These are phyloP conservation scores for Aspergillus olivimuriae DNA, from an alignment of 495 filamentous ascomycete genomes.

Conservation along the genomic window DNA sequence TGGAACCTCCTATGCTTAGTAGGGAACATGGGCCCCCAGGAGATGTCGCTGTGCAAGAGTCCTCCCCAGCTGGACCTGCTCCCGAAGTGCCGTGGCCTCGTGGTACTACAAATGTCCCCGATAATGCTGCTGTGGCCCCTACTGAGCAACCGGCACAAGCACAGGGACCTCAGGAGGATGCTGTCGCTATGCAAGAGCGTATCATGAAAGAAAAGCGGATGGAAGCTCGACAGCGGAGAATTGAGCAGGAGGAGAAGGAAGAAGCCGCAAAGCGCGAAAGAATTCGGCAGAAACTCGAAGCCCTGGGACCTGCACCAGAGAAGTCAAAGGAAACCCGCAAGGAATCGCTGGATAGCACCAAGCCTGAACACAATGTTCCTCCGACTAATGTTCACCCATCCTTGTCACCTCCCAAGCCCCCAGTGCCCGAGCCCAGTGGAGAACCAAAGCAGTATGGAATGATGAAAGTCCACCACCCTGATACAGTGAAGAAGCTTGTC, in stretches of 20 bases:
- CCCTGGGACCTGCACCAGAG: constrained; percentile 60
- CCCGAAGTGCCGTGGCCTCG: constrained; percentile 36
- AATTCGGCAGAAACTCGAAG: constrained; percentile 75
- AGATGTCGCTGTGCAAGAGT: constrained; percentile 15
- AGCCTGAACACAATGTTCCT: constrained; percentile 17
- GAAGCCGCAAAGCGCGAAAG: constrained; percentile 75
- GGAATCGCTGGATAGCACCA: constrained; percentile 25
- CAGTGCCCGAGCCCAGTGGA: constrained; percentile 45
- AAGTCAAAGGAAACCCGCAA: constrained; percentile 45
- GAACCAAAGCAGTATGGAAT: constrained; percentile 52
- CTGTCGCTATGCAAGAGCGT: constrained; percentile 63
- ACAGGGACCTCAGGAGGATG: constrained; percentile 46
- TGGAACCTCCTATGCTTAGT: constrained; percentile 24
- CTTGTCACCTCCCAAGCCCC: constrained; percentile 47
- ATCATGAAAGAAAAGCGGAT: constrained; percentile 81
- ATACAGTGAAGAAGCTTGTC: constrained; percentile 37
- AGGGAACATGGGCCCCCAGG: constrained; percentile 20
- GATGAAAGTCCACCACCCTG: constrained; percentile 53
- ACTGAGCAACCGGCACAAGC: constrained; percentile 23
- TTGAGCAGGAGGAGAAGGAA: constrained; percentile 76
- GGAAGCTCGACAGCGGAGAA: constrained; percentile 66
- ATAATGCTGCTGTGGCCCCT: constrained; percentile 18
- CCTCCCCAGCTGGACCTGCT: constrained; percentile 21
- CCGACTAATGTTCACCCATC: constrained; percentile 17
- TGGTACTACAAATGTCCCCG: constrained; percentile 36